Evolutionary conservation across 1,139 yeast genomes (phyloP).

Genomic region (Scheffersomyces cryptocercus): DNA sequence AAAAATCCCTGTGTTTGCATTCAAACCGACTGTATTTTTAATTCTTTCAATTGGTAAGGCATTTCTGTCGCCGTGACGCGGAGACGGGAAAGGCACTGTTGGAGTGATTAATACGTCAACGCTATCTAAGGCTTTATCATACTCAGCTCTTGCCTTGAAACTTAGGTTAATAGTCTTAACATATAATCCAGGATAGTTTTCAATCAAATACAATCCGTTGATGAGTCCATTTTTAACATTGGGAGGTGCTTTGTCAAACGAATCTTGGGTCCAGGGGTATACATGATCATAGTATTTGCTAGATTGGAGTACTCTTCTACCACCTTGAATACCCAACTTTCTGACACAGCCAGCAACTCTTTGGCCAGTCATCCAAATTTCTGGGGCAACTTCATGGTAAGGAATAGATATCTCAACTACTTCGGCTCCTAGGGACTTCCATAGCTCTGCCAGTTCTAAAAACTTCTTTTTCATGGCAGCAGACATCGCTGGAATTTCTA

Average conservation of each 20-base stretch:
- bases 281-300: slow-evolving; percentile 9
- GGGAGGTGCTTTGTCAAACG: neutral
- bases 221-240: slow-evolving; percentile 5
- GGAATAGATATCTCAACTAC: slow-evolving; percentile 39
- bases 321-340: slow-evolving; percentile 12
- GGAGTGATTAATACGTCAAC: slow-evolving; percentile 15
- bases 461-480: slow-evolving; percentile 23
- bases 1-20: slow-evolving; percentile 35
- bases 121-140: slow-evolving; percentile 23
- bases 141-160: slow-evolving; percentile 28
- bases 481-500: slow-evolving; percentile 31
- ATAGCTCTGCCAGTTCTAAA: slow-evolving; percentile 37
- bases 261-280: neutral
- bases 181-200: slow-evolving; percentile 31
- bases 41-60: neutral
- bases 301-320: slow-evolving; percentile 18
- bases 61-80: slow-evolving; percentile 17
- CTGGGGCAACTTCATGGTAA: slow-evolving; percentile 31
- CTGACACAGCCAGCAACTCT: slow-evolving; percentile 25
- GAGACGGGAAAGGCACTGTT: slow-evolving; percentile 24
- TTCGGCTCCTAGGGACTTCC: slow-evolving; percentile 45
- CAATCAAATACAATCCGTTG: slow-evolving; percentile 28
- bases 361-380: slow-evolving; percentile 33
- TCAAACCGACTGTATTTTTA: slow-evolving; percentile 20
- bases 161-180: slow-evolving; percentile 32